Evolutionary conservation across 352 stramenopile genomes (phyloP), one percentile per base, ranked within the genome.

Genomic region (Globisporangium okanoganense): DNA sequence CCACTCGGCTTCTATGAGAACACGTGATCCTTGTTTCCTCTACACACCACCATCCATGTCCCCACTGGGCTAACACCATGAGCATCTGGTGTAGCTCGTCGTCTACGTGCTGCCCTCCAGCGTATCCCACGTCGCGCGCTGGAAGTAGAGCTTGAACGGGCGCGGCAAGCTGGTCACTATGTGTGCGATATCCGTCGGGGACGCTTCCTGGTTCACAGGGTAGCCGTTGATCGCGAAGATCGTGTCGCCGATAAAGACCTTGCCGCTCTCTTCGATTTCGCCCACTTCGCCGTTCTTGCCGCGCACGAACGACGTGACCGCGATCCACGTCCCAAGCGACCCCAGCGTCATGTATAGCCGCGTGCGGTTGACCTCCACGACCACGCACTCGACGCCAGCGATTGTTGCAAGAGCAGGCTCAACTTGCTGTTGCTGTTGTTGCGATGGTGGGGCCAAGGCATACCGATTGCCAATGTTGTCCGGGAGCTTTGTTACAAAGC

Each of bases 251-350:
- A 78, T 25, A 22, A 88, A 69, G 20, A 93, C 84, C 41, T 79
- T 82, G 35, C 84, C 82, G 53, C 81, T 90, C 31, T 69, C 53
- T 60, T 94, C 82, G 31, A 94, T 79, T 61, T 94, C 84, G 8
- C 84, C 84, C 10, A 45, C 36, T 22, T 74, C 58, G 2, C 80
- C 84, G 38, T 51, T 45, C n/a, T 79, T 66, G n/a, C 82, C 72
- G 10, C 31, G 53, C 18, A 87, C 73, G 27, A 90, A 91, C 7
- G 82, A 86, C 9, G 84, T 87, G 31, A 91, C 65, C 1, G 71
- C 74, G 7, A 91, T 75, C 20, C 73, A 69, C 1, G 68, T 74
- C 14, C 78, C 79, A 36, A 87, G 70, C 3, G 70, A 36, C 7
- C 66, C 75, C 53, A 91, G 70, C 29, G 84, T 90, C 27, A 93